Evolutionary conservation across 305 asterid species (phyloP).

Genomic region (Fraxinus platypoda): DNA sequence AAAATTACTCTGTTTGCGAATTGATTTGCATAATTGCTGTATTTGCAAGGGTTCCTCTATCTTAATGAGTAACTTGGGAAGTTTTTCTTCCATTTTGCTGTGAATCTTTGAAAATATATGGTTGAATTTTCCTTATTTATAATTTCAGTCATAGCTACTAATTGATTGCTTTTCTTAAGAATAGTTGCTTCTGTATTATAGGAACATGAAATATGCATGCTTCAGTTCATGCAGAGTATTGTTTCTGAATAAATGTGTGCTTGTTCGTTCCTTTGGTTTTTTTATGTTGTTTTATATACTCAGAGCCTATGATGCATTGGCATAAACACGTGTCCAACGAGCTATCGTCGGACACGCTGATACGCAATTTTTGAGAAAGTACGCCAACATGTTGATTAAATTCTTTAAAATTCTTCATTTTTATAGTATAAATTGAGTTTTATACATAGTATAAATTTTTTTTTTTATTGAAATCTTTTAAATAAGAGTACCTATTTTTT

Average conservation of each 20-base stretch:
- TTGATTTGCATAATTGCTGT: neutral
- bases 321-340: neutral
- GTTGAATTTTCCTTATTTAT: neutral
- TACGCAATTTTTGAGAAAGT: neutral
- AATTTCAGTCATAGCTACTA: neutral
- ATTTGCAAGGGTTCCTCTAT: neutral
- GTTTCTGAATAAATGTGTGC: neutral
- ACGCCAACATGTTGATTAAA: neutral
- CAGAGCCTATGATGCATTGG: neutral
- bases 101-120: neutral
- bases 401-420: neutral
- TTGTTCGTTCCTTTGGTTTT: neutral
- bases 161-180: neutral
- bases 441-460: neutral
- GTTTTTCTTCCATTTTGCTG: neutral
- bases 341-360: neutral
- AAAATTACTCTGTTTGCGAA: neutral
- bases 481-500: neutral
- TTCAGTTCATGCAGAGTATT: neutral
- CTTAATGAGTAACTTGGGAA: neutral
- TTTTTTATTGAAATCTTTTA: too few species aligned
- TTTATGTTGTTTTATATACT: neutral
- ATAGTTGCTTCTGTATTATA: too few species aligned
- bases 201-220: neutral
- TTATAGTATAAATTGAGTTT: neutral